Conservation (phyloP, 2,329 filamentous ascomycete species). For the Coniochaeta prunicola region DNA sequence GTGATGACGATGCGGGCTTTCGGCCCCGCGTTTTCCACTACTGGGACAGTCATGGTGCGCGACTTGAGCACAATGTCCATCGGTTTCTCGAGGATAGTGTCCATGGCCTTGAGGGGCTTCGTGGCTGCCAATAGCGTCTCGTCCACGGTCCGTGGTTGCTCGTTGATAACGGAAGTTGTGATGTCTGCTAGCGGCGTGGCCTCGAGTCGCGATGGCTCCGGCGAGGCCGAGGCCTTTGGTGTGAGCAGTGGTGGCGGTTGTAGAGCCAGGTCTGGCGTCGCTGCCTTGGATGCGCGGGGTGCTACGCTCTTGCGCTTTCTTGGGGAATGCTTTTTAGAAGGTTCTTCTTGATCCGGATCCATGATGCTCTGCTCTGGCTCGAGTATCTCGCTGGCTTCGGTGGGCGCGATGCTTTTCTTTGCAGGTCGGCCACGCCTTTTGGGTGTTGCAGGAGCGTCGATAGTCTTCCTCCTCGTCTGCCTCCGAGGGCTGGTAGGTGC, state of each 20-base stretch:
- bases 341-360: constrained; percentile 22
- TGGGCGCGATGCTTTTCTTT: constrained; percentile 31
- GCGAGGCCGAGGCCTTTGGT: constrained; percentile 46
- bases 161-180: constrained; percentile 60
- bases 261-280: constrained; percentile 29
- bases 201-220: constrained; percentile 40
- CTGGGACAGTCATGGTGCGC: constrained; percentile 58
- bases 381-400: constrained; percentile 49
- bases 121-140: constrained; percentile 43
- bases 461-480: constrained; percentile 32
- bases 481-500: constrained; percentile 43
- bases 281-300: constrained; percentile 30
- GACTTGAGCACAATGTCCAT: constrained; percentile 93
- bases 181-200: constrained; percentile 65
- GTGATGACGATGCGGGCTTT: constrained; percentile 89
- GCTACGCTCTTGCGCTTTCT: constrained; percentile 61
- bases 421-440: constrained; percentile 27
- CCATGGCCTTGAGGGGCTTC: constrained; percentile 68
- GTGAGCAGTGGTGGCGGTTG: constrained; percentile 27
- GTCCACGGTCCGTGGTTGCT: constrained; percentile 37
- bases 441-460: constrained; percentile 23
- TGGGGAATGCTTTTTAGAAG: constrained; percentile 39
- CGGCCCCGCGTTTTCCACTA: constrained; percentile 68
- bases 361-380: constrained; percentile 42
- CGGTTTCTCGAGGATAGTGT: constrained; percentile 75